A percentile compares a stretch with the other conserved stretches of the same genome.
Evolutionary conservation across 495 filamentous ascomycete species (phyloP).

Genomic region (Hyaloscypha variabilis): DNA sequence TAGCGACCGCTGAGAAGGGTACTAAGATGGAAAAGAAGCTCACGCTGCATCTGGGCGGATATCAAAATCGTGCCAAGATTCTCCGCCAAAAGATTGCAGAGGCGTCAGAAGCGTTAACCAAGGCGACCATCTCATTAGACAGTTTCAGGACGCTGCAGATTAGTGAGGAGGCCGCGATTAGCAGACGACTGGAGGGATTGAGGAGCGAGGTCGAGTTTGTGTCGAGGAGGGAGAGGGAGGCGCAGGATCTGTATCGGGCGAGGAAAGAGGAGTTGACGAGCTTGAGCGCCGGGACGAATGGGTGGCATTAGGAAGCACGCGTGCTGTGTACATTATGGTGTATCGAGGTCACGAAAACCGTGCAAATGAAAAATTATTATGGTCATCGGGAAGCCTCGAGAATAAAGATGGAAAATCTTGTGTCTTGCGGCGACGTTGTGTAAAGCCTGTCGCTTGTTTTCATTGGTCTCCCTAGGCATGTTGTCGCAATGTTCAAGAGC

Average conservation of each 20-base stretch:
- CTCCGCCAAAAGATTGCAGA: slow-evolving; percentile 81
- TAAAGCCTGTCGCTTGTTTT: no score
- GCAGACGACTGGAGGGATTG: slow-evolving; percentile 71
- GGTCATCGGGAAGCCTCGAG: not conserved
- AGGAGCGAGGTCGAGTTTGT: slow-evolving; percentile 84
- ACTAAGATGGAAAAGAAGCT: slow-evolving; percentile 95
- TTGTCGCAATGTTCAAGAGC: no score
- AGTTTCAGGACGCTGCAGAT: slow-evolving; percentile 76
- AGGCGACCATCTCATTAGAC: slow-evolving; percentile 70
- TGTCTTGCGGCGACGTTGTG: no score
- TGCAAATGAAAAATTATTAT: not conserved
- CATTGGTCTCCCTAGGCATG: no score
- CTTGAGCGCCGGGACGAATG: slow-evolving; percentile 36
- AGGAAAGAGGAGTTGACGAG: slow-evolving; percentile 77
- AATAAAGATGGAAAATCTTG: no score
- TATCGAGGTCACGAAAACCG: not conserved
- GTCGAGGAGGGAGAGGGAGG: slow-evolving; percentile 81
- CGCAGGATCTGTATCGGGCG: slow-evolving; percentile 80
- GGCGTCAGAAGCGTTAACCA: slow-evolving; percentile 73
- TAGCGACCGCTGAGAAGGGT: slow-evolving; percentile 71
- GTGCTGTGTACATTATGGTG: not conserved
- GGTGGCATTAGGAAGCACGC: slow-evolving; percentile 35
- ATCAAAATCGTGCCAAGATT: slow-evolving; percentile 81
- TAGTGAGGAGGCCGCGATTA: slow-evolving; percentile 75
- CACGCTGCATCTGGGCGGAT: slow-evolving; percentile 83